These are phyloP conservation scores for Aspergillus conjunctus DNA, from an alignment of 495 filamentous ascomycete species.

Conservation along the genomic window DNA sequence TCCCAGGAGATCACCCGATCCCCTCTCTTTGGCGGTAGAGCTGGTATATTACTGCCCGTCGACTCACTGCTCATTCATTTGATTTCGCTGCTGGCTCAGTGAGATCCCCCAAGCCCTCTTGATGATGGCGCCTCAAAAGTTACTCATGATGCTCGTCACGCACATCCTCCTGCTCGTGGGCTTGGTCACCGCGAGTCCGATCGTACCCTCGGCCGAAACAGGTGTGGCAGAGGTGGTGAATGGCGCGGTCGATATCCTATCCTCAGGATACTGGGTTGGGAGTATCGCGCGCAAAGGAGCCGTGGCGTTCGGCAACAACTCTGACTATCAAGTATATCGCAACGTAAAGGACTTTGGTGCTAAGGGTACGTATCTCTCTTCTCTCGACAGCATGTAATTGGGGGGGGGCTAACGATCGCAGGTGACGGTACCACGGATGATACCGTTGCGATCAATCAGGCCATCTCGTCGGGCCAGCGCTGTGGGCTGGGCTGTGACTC, in stretches of 20 bases:
- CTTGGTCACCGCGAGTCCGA: constrained; percentile 46
- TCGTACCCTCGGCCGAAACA: constrained; percentile 28
- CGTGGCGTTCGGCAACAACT: constrained; percentile 60
- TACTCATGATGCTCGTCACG: constrained; percentile 36
- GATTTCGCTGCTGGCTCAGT: constrained; percentile 44
- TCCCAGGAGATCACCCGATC: constrained; percentile 21
- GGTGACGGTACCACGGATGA: constrained; percentile 83
- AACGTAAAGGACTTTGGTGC: constrained; percentile 88
- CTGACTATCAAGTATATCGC: constrained; percentile 73
- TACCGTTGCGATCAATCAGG: constrained; percentile 84
- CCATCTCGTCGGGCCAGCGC: constrained; percentile 73
- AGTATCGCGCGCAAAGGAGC: constrained; percentile 70
- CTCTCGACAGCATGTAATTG: constrained; percentile 19
- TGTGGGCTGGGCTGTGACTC: constrained; percentile 81
- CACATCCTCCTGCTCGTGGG: constrained; percentile 44
- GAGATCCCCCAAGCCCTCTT: constrained; percentile 25
- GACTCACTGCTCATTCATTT: background rate
- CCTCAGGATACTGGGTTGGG: constrained; percentile 70
- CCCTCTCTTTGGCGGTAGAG: constrained; percentile 13
- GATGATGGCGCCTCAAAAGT: constrained; percentile 35
- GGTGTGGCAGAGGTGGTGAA: constrained; percentile 7
- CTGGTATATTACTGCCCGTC: constrained; percentile 17
- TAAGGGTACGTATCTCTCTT: constrained; percentile 45
- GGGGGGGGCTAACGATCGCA: constrained; percentile 31
- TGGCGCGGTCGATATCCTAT: background rate